phyloP scores from a whole-genome alignment of 2,329 filamentous ascomycete species.

The Calonectria pseudoreteaudii region DNA sequence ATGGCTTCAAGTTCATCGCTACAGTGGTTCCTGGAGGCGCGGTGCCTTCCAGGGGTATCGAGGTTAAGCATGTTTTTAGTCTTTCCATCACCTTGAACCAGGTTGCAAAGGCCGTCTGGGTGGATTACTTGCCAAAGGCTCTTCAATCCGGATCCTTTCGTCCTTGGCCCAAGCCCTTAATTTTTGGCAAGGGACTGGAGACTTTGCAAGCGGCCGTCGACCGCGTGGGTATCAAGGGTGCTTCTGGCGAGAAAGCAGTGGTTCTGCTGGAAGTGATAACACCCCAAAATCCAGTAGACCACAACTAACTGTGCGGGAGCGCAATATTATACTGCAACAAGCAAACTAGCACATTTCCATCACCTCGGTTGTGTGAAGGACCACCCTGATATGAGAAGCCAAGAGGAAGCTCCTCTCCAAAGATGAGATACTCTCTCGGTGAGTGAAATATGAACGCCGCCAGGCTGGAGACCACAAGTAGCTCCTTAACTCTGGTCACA shows the following conservation, averaged over 20 bases:
- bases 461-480: too few relatives aligned
- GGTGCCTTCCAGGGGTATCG: not conserved
- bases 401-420: too few relatives aligned
- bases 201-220: conserved; percentile 7
- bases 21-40: not conserved
- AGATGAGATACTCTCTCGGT: too few relatives aligned
- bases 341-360: too few relatives aligned
- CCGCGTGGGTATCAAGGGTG: not conserved
- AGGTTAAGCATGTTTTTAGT: not conserved
- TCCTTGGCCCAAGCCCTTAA: not conserved
- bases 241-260: not conserved
- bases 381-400: too few relatives aligned
- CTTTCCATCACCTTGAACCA: conserved; percentile 1
- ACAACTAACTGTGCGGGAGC: too few relatives aligned
- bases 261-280: too few relatives aligned
- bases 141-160: not conserved
- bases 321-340: too few relatives aligned
- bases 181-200: not conserved
- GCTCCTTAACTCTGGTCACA: too few relatives aligned
- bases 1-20: not conserved
- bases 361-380: too few relatives aligned
- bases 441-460: too few relatives aligned
- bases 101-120: not conserved
- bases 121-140: not conserved
- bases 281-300: too few relatives aligned